Percentiles rank a stretch among this genome's conserved stretches.
Evolutionary conservation across 768 basidiomycete species (phyloP).

Genomic region (Goffeauzyma gilvescens): DNA sequence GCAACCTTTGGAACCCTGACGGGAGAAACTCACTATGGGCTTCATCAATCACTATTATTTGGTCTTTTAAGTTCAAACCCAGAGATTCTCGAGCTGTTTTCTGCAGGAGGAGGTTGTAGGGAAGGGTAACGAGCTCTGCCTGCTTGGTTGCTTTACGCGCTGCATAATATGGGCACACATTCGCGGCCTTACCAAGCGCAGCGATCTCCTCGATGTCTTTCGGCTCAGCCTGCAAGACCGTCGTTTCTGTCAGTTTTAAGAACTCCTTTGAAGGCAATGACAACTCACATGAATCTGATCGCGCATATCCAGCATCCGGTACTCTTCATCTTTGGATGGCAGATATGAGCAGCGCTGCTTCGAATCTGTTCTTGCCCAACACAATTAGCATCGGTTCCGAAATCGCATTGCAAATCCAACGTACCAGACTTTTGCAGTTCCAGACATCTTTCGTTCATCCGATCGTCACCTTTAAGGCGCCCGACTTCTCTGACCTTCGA

Average conservation of each 20-base stretch:
- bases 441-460: constrained; percentile 66
- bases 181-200: constrained; percentile 44
- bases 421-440: constrained; percentile 51
- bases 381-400: neutral
- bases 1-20: no score
- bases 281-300: constrained; percentile 61
- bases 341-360: constrained; percentile 61
- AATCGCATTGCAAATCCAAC: constrained; percentile 7
- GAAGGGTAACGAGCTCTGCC: constrained; percentile 76
- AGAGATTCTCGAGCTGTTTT: constrained; percentile 66
- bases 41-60: constrained; percentile 83
- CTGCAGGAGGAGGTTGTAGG: constrained; percentile 79
- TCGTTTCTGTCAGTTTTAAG: neutral
- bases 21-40: constrained; percentile 61
- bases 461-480: constrained; percentile 37
- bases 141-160: constrained; percentile 70
- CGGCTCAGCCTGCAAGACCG: constrained; percentile 46
- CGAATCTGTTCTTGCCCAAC: constrained; percentile 35
- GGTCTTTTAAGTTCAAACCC: constrained; percentile 63
- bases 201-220: constrained; percentile 92
- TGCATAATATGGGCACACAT: constrained; percentile 84
- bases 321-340: constrained; percentile 50
- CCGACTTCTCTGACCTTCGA: constrained; percentile 43
- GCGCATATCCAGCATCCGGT: constrained; percentile 55
- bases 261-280: neutral